Conservation (phyloP, 129 eudicot genomes). For the Saposhnikovia divaricata region DNA sequence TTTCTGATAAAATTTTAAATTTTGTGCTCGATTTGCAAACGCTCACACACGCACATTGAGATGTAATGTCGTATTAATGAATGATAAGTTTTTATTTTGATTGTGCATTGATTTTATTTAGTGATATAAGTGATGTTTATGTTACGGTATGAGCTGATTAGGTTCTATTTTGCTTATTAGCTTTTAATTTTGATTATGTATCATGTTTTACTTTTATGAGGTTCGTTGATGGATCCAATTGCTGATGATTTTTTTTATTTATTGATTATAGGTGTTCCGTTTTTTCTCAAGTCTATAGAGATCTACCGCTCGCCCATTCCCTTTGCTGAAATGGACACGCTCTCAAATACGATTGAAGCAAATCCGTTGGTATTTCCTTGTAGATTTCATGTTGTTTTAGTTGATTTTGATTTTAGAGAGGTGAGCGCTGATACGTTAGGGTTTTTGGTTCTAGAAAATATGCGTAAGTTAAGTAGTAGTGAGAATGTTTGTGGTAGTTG, state of each 20-base stretch:
- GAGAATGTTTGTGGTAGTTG: conserved; percentile 58
- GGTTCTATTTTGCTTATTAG: too few species aligned
- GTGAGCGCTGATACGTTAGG: conserved; percentile 37
- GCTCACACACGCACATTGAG: too few species aligned
- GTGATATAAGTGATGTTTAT: neutral
- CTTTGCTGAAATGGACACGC: conserved; percentile 56
- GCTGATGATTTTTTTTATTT: neutral
- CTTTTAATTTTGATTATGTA: neutral
- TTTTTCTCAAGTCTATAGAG: conserved; percentile 80
- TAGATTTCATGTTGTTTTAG: conserved; percentile 51
- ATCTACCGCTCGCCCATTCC: conserved; percentile 87
- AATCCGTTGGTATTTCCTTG: conserved; percentile 55
- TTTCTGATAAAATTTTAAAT: too few species aligned
- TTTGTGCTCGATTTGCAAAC: too few species aligned
- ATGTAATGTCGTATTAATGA: too few species aligned
- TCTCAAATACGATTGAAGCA: conserved; percentile 48
- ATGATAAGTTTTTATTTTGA: too few species aligned
- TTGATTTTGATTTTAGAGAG: conserved; percentile 30
- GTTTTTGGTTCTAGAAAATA: conserved; percentile 32
- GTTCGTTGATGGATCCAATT: neutral
- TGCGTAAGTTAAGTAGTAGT: conserved; percentile 37
- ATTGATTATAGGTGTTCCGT: conserved; percentile 55
- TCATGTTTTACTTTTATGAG: neutral
- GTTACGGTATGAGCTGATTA: neutral
- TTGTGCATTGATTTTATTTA: too few species aligned